Evolutionary conservation across 2,329 filamentous ascomycete genomes (phyloP), one percentile per base, ranked within the genome.

Genomic region (Cryphonectria naterciae): DNA sequence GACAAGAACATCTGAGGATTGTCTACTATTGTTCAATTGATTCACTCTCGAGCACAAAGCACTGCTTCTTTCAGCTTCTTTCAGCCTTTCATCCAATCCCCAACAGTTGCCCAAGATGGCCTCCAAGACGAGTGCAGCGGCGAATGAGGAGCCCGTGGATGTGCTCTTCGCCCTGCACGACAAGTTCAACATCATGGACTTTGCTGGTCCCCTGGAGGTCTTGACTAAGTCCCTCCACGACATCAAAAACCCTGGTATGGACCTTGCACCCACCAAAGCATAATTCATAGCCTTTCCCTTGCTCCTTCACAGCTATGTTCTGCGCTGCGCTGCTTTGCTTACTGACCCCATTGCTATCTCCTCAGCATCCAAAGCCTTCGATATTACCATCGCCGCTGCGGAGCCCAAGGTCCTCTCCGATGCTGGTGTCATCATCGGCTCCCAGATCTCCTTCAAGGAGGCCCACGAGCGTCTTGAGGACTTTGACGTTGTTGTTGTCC

Each of bases 361-460:
- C 60, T 66, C 76, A 89, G 87, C 79, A 73, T 83, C 83, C 78
- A 87, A 85, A 76, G 88, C 87, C 67, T 90, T 90, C 77, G 86
- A 89, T 71, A 82, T 86, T 77, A 89, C 87, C 75, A 81, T 89
- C 73, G 86, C 85, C 49, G 83, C 81, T 43, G 81, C 82, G 73
- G 87, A 89, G 76, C 80, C 85, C 76, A 84, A 87, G 80, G 83
- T 88, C 61, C 77, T 89, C 66, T 88, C 87, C 37, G 79, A 83
- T 58, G 85, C 94, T 80, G 92, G 92, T 75, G 87, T 91, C 78
- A 85, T 89, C 76, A 84, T 96, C 80, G 88, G 88, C 77, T 89
- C 92, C 73, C 91, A 96, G 81, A 90, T 95, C 80, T 86, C 89
- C 79, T 94, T 88, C 85, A 92, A 92, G 78, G 92, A 95, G 78